Base-by-base conservation (phyloP, 441 rosid species). In the Francoa sonchifolia region DNA sequence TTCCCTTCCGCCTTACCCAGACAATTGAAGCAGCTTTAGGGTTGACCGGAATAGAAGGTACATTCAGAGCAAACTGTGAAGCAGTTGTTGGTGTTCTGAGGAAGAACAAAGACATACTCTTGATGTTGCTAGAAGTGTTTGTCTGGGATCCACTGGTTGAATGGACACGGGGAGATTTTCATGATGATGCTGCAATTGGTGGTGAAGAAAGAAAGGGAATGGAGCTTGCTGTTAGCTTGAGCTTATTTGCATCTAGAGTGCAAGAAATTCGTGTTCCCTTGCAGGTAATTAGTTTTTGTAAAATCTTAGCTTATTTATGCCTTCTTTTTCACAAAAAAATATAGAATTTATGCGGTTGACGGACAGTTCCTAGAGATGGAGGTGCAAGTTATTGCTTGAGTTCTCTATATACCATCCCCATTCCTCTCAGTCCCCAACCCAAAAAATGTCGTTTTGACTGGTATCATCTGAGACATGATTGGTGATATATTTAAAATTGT, bases 191-290 rank as follows among this genome's bases (percentile, higher is more conserved):
- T 54, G 95, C 95, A 43, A 86, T 86, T 68, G 95, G 82, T 49
- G 95, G 95, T 53, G 96, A 79, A 68, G 98, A 90, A 75, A 82
- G 98, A 66, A 90, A 85, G 67, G 96, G 95, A 61, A 90, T 90
- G 99, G 99, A 90, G 66, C 65, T 86, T 60, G 96, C 99, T 6
- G 95, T 90, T 62, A 82, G 96, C 77, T 74, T 90, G 79, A 90
- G 96, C 71, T 80, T 90, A 60, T 90, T 90, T 82, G 82, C 96
- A 52, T 85, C 99, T 47, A 77, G 99, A 55, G 89, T 90, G 67
- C 99, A 86, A 70, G 99, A 90, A 72, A 82, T 86, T 44, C 96
- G 96, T 50, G 79, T 82, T 70, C 93, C 93, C 32, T 62, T 90
- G 71, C 96, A 90, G 99, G 99, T 90, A 68, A 23, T 25, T 57